Base-by-base conservation (phyloP, 805 yeast genomes). In the Candida xyloterini region DNA sequence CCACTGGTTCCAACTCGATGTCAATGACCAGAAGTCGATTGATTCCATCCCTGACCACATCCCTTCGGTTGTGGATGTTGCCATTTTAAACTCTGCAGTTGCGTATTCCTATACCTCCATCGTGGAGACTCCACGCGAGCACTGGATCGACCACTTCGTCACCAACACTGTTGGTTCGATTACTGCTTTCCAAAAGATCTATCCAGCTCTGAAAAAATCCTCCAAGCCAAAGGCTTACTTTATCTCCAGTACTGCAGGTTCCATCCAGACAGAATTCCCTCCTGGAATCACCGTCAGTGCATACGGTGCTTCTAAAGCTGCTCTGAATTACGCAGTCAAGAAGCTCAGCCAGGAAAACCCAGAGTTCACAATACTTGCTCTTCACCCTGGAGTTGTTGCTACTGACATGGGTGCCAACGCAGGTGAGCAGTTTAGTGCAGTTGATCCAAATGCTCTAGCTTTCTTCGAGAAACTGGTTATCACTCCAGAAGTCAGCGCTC, bases 281-380 rank as follows among this genome's bases (percentile, higher is more conserved):
- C 20, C 20, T 5, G 20, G 6, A 5, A 9, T 47, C 9, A 37
- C 46, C 9, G 27, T 42, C 9, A 30, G 42, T 32, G 55, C 62
- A 8, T 67, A 67, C 43, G 63, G 62, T 11, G 53, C 56, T 6
- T 66, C 72, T 7, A 68, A 69, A 43, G 63, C 67, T 3, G 67
- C 66, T 1, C 35, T 65, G 14, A 66, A 65, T 50, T 49, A 49
- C 38, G 14, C 56, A 10, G 51, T 53, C 21, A 59, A 50, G 32
- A 47, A 47, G 21, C 38, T 66, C 23, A 48, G 59, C 16, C 33
- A 46, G 35, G 67, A 63, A 24, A 33, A 55, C 22, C 45, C 36
- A 5, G 36, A 31, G 5, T 63, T 63, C 16, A 54, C 47, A 1
- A 42, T 46, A 25, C 34, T 23, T 2, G 22, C 39, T 5, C 32